Evolutionary conservation across 164 flowering plant genomes (phyloP).

Genomic region (Piper betle): DNA sequence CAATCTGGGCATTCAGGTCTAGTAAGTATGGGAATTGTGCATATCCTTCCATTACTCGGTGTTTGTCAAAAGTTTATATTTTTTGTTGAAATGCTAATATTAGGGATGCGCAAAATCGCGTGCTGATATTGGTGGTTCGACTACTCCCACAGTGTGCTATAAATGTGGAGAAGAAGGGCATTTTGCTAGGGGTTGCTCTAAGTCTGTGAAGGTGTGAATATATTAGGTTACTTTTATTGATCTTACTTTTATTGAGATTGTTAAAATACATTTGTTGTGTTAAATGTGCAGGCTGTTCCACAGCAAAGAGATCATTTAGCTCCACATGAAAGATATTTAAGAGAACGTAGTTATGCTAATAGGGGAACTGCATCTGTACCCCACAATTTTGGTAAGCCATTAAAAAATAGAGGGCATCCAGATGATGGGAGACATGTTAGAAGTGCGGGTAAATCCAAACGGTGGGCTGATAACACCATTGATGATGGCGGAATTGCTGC

Average conservation of each 20-base stretch:
- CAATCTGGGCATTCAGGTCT: conserved; percentile 64
- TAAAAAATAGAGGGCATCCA: conserved; percentile 10
- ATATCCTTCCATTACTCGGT: neutral
- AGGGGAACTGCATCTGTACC: conserved; percentile 14
- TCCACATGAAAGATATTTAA: conserved; percentile 11
- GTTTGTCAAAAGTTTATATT: neutral
- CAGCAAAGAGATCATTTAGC: conserved; percentile 12
- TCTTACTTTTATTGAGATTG: neutral
- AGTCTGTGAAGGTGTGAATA: conserved; percentile 32
- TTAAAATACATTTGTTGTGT: neutral
- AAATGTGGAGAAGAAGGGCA: conserved; percentile 74
- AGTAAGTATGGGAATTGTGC: conserved; percentile 30
- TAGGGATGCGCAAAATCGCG: conserved; percentile 48
- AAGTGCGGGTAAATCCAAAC: conserved; percentile 27
- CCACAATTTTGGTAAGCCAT: conserved; percentile 12
- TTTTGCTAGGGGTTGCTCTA: conserved; percentile 64
- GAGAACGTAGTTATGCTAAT: conserved; percentile 6
- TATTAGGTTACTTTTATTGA: neutral
- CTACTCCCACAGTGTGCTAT: conserved; percentile 39
- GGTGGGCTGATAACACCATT: conserved; percentile 40
- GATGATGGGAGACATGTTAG: conserved; percentile 15
- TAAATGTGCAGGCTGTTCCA: conserved; percentile 13
- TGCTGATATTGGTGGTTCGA: conserved; percentile 25
- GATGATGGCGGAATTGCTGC: conserved; percentile 30
- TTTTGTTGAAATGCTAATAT: conserved; percentile 1